Evolutionary conservation across 2,329 filamentous ascomycete species (phyloP).

Genomic region (Trichophyton mentagrophytes): DNA sequence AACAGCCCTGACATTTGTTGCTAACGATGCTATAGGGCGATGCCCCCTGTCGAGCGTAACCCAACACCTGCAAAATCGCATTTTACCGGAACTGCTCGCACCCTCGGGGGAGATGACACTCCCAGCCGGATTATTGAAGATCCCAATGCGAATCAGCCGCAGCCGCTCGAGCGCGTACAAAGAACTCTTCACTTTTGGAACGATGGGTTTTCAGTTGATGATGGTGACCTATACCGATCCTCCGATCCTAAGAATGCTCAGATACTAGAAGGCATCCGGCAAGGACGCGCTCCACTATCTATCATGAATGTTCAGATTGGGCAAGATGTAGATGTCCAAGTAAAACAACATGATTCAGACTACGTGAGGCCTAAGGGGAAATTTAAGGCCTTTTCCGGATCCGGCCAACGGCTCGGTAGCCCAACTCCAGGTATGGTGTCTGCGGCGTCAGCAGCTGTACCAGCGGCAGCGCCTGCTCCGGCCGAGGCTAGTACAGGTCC

Average conservation of each 20-base stretch:
- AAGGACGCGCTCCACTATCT: slow-evolving; percentile 48
- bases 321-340: slow-evolving; percentile 53
- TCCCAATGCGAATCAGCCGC: slow-evolving; percentile 29
- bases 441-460: slow-evolving; percentile 24
- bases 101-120: slow-evolving; percentile 52
- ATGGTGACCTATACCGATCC: slow-evolving; percentile 50
- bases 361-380: slow-evolving; percentile 51
- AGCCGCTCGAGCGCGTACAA: slow-evolving; percentile 39
- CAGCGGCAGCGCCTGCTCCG: slow-evolving; percentile 17
- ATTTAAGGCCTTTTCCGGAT: slow-evolving; percentile 50
- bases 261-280: slow-evolving; percentile 50
- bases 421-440: slow-evolving; percentile 44
- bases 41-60: slow-evolving; percentile 29
- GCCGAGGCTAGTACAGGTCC: slow-evolving; percentile 15
- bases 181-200: slow-evolving; percentile 52
- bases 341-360: slow-evolving; percentile 51
- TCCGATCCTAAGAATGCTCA: slow-evolving; percentile 51
- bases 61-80: slow-evolving; percentile 30
- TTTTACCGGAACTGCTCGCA: slow-evolving; percentile 50
- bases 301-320: slow-evolving; percentile 51
- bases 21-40: slow-evolving; percentile 5
- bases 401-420: slow-evolving; percentile 50
- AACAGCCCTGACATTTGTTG: neutral
- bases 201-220: slow-evolving; percentile 54
- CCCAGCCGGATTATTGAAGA: slow-evolving; percentile 46